A percentile compares a stretch with the other conserved stretches of the same genome.
Evolutionary conservation across 202 grass and related monocot species (phyloP).

Genomic region (Zoysia matrella): DNA sequence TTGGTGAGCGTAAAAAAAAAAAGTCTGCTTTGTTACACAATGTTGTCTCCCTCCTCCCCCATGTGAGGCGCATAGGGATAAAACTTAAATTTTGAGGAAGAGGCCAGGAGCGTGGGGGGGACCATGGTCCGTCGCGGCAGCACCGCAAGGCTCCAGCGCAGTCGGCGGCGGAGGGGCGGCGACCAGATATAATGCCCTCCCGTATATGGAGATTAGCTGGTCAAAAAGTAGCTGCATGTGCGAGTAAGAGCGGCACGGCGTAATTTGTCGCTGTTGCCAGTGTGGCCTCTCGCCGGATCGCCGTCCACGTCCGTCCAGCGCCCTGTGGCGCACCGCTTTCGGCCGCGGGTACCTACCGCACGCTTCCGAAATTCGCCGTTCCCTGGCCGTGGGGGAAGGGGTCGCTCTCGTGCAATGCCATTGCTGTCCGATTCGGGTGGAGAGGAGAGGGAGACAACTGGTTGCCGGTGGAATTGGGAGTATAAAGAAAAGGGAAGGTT

Average conservation of each 20-base stretch:
- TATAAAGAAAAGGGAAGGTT: slow-evolving; percentile 12
- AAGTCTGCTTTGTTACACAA: slow-evolving; percentile 23
- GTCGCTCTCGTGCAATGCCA: slow-evolving; percentile 45
- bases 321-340: slow-evolving; percentile 40
- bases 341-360: slow-evolving; percentile 39
- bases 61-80: slow-evolving; percentile 52
- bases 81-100: slow-evolving; percentile 37
- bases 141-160: slow-evolving; percentile 39
- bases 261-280: slow-evolving; percentile 15
- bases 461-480: slow-evolving; percentile 17
- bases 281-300: slow-evolving; percentile 41
- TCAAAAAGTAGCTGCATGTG: slow-evolving; percentile 42
- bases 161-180: slow-evolving; percentile 30
- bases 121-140: slow-evolving; percentile 51
- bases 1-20: slow-evolving; percentile 1
- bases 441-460: background rate
- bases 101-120: slow-evolving; percentile 50
- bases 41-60: slow-evolving; percentile 20
- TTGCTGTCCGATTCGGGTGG: slow-evolving; percentile 14
- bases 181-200: slow-evolving; percentile 24
- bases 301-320: slow-evolving; percentile 44
- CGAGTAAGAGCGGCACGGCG: background rate
- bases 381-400: background rate
- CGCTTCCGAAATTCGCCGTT: slow-evolving; percentile 19
- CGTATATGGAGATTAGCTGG: background rate